These are phyloP conservation scores for Pholiota adiposa DNA, from an alignment of 1,284 basidiomycete species.

Conservation along the genomic window DNA sequence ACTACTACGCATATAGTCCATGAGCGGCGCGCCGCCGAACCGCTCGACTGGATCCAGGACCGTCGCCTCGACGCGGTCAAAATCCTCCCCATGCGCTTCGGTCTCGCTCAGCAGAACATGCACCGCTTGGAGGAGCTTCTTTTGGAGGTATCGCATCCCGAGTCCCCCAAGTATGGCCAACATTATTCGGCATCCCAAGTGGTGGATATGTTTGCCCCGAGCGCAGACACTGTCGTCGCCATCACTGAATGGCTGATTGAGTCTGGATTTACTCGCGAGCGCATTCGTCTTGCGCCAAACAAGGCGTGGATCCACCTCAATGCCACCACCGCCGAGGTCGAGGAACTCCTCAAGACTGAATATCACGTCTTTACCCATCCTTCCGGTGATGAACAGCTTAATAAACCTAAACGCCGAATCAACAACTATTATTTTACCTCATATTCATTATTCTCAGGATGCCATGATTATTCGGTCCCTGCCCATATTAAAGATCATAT, in stretches of 20 bases:
- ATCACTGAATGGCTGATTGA: slow-evolving; percentile 48
- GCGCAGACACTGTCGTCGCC: slow-evolving; percentile 39
- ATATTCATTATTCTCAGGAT: slow-evolving; percentile 35
- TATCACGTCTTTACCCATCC: slow-evolving; percentile 51
- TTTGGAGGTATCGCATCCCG: slow-evolving; percentile 50
- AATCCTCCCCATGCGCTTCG: slow-evolving; percentile 49
- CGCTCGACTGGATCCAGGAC: slow-evolving; percentile 39
- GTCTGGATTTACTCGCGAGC: slow-evolving; percentile 41
- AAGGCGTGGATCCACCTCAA: slow-evolving; percentile 53
- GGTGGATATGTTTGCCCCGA: slow-evolving; percentile 37
- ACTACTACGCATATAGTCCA: slow-evolving; percentile 37
- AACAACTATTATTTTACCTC: neutral
- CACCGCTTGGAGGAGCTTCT: slow-evolving; percentile 47
- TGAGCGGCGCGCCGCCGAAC: slow-evolving; percentile 41
- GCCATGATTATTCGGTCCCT: slow-evolving; percentile 50
- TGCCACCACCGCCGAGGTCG: slow-evolving; percentile 47
- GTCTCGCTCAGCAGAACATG: slow-evolving; percentile 51
- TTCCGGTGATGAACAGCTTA: slow-evolving; percentile 36
- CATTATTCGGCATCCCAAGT: slow-evolving; percentile 37
- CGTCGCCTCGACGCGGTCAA: slow-evolving; percentile 38
- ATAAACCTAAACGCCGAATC: slow-evolving; percentile 16
- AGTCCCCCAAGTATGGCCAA: slow-evolving; percentile 37
- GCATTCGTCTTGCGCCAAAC: slow-evolving; percentile 41
- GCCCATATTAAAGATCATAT: slow-evolving; percentile 44
- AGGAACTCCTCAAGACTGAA: slow-evolving; percentile 51